Percentiles rank a stretch among this genome's conserved stretches.
phyloP scores from a whole-genome alignment of 2,329 filamentous ascomycete species.

The Penicillium palitans region DNA sequence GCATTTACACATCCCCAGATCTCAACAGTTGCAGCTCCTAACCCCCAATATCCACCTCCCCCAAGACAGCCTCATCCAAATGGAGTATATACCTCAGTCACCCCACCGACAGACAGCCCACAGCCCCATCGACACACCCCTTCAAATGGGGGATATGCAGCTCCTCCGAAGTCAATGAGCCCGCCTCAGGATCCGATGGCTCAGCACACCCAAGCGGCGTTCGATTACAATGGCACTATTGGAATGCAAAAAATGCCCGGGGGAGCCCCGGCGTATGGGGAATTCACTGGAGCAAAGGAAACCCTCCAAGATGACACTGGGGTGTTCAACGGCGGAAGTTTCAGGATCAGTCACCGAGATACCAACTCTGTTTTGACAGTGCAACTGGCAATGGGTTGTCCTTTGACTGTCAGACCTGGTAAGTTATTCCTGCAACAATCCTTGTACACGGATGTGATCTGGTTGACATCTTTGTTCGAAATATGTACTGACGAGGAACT shows the following conservation, averaged over 20 bases:
- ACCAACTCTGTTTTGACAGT: conserved; percentile 86
- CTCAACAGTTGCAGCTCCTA: too few species aligned
- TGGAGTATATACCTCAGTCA: conserved; percentile 8
- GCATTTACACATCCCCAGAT: not conserved
- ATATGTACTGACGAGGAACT: not conserved
- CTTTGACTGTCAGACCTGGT: conserved; percentile 77
- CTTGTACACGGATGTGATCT: too few species aligned
- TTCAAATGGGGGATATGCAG: conserved; percentile 4
- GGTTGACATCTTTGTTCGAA: not conserved
- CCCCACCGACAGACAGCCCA: conserved; percentile 7
- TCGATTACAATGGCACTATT: conserved; percentile 8
- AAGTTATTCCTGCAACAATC: conserved; percentile 1
- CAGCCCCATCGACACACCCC: not conserved
- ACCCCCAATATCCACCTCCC: not conserved
- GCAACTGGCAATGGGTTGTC: conserved; percentile 86
- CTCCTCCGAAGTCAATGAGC: not conserved
- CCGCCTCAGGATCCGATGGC: not conserved
- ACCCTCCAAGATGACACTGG: conserved; percentile 79
- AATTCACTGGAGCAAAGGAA: conserved; percentile 65
- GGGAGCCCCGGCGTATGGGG: conserved; percentile 48
- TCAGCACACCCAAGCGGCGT: not conserved
- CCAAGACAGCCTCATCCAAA: not conserved
- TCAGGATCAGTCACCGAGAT: conserved; percentile 88
- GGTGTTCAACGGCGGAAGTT: conserved; percentile 96
- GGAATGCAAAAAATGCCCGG: conserved; percentile 36